Conservation (phyloP, 176 grass and related monocot species). For the Elaeis guineensis region DNA sequence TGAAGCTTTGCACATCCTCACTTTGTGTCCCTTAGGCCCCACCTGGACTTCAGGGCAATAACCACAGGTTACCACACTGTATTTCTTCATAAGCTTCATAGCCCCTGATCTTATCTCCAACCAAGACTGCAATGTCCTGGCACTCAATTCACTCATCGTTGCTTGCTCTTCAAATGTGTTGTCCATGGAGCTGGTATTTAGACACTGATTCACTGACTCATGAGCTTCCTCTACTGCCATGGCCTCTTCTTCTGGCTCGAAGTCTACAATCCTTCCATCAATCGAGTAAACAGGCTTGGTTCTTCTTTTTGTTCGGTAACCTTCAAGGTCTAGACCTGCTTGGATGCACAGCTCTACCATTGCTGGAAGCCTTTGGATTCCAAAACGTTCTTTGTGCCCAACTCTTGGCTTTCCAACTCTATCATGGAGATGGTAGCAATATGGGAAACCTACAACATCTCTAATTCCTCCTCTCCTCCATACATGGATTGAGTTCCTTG, state of each 20-base stretch:
- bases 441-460: slow-evolving; percentile 48
- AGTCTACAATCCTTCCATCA: slow-evolving; percentile 57
- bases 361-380: slow-evolving; percentile 34
- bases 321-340: slow-evolving; percentile 40
- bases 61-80: slow-evolving; percentile 50
- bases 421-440: slow-evolving; percentile 72
- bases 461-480: slow-evolving; percentile 33
- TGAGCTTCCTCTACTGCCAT: background rate
- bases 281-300: slow-evolving; percentile 50
- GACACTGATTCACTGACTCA: background rate
- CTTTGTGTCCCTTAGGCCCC: slow-evolving; percentile 68
- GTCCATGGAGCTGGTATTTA: background rate
- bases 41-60: slow-evolving; percentile 72
- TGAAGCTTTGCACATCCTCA: slow-evolving; percentile 56
- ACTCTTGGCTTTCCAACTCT: slow-evolving; percentile 52
- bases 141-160: slow-evolving; percentile 14
- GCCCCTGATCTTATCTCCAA: slow-evolving; percentile 38
- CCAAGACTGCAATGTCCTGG: slow-evolving; percentile 39
- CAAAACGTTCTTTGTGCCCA: slow-evolving; percentile 56
- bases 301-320: slow-evolving; percentile 51
- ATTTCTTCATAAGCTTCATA: slow-evolving; percentile 47
- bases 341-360: slow-evolving; percentile 70
- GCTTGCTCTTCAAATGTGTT: background rate
- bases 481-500: slow-evolving; percentile 55
- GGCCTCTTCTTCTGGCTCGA: slow-evolving; percentile 33